A percentile compares a stretch with the other conserved stretches of the same genome.
Conservation (phyloP, 257 asterid genomes). For the Petunia axillaris region DNA sequence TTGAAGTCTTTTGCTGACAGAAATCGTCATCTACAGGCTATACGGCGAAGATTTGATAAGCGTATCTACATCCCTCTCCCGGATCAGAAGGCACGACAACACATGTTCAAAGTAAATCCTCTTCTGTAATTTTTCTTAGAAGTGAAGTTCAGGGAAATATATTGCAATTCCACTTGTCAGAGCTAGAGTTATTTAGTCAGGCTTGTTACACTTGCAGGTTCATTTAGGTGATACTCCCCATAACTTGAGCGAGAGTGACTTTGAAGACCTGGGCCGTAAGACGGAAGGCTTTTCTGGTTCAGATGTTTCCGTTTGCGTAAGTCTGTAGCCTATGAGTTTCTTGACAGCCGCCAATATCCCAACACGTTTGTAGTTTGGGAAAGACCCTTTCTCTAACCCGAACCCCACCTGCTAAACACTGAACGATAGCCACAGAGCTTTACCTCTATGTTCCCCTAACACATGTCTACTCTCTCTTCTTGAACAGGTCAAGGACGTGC, state of each 20-base stretch:
- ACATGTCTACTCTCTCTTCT: constrained; percentile 23
- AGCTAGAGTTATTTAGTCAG: constrained; percentile 13
- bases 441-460: background rate
- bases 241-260: constrained; percentile 54
- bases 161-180: background rate
- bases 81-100: constrained; percentile 89
- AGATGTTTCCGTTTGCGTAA: constrained; percentile 59
- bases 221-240: constrained; percentile 64
- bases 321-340: constrained; percentile 19
- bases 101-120: constrained; percentile 85
- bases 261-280: constrained; percentile 48
- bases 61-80: constrained; percentile 98
- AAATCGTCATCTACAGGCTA: constrained; percentile 56
- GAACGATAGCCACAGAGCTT: background rate
- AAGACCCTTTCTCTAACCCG: background rate
- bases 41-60: constrained; percentile 94
- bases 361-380: constrained; percentile 6
- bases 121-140: background rate
- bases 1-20: background rate
- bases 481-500: constrained; percentile 87
- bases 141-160: background rate
- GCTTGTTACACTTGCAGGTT: constrained; percentile 38
- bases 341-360: background rate
- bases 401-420: background rate
- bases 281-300: constrained; percentile 66